Base-by-base conservation (phyloP, 352 stramenopile species). In the Pythium apleroticum region DNA sequence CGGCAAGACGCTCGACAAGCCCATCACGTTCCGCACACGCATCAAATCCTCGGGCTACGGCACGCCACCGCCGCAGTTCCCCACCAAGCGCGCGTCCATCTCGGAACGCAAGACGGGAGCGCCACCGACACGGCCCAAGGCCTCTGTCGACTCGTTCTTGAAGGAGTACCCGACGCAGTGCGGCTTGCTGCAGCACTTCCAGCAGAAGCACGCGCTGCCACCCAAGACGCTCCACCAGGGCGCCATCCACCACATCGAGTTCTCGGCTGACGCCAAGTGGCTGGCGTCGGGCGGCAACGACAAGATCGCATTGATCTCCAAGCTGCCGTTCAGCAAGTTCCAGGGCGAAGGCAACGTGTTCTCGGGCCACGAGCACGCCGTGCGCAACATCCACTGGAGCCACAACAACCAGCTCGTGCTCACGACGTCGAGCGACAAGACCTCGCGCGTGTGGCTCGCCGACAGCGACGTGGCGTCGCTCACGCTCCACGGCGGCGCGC, bases 41-140 rank as follows among this genome's bases (percentile, higher is more conserved):
- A 85, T 97, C 54, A 80, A 81, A 53, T 97, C 89, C 15, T 95
- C 86, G 1, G 89, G 89, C 0, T 97, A 97, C 67, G 89, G 87
- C 30, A 59, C 69, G 5, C 56, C 73, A 1, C 48, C 59, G 30
- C 33, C 15, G 15, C 48, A 48, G 22, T 71, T 63, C 52, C 64
- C 11, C 0, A 45, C 52, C 3, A 81, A 71, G 27, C 65, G 71
- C 27, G 66, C 19, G 3, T 72, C 73, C 31, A 73, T 69, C 62
- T 54, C 74, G 46, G 53, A 70, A 19, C 60, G 55, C 27, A 76
- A 75, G 52, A 75, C 66, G 11, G 15, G 54, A 0, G 10, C 39
- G 19, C 4, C 24, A 2, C 37, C 49, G 20, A 27, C 17, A 24
- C 19, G 55, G 20, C 48, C 58, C 31, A n/a, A 64, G 66, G 31